These are phyloP conservation scores for Euphorbia celastroides DNA, from an alignment of 441 rosid species.

Conservation along the genomic window DNA sequence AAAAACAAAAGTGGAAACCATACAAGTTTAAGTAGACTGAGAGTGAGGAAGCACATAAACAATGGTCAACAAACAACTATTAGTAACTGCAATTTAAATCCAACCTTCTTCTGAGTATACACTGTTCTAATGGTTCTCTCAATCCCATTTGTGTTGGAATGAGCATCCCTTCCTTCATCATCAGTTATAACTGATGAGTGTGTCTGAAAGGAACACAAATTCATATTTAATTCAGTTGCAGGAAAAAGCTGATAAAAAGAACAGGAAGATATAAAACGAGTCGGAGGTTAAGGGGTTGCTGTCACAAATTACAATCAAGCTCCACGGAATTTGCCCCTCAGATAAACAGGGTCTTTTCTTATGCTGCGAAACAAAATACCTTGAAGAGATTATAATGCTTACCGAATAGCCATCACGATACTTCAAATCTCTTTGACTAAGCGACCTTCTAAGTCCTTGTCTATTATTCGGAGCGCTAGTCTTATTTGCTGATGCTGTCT, in stretches of 20 bases:
- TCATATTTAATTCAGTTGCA: constrained; percentile 10
- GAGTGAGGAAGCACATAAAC: neutral
- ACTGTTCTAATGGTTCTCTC: constrained; percentile 72
- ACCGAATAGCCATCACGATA: constrained; percentile 81
- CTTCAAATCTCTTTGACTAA: constrained; percentile 66
- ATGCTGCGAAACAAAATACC: constrained; percentile 1
- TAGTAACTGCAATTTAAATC: constrained; percentile 16
- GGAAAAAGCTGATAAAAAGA: constrained; percentile 8
- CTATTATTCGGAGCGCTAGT: constrained; percentile 37
- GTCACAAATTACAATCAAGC: constrained; percentile 6
- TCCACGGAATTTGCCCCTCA: neutral
- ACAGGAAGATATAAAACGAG: constrained; percentile 4
- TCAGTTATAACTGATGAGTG: constrained; percentile 87
- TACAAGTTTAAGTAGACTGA: neutral
- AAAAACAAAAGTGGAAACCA: neutral
- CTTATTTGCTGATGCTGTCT: constrained; percentile 30
- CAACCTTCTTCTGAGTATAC: constrained; percentile 73
- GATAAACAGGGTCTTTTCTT: neutral
- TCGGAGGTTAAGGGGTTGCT: neutral
- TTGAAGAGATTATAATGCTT: constrained; percentile 30
- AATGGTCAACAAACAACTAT: constrained; percentile 5
- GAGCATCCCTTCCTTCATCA: constrained; percentile 65
- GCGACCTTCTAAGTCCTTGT: constrained; percentile 58
- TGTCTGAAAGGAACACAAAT: constrained; percentile 49
- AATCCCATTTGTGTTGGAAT: constrained; percentile 35